Evolutionary conservation across 495 filamentous ascomycete genomes (phyloP), one percentile per base, ranked within the genome.

Genomic region (Chaetomidium leptoderma): DNA sequence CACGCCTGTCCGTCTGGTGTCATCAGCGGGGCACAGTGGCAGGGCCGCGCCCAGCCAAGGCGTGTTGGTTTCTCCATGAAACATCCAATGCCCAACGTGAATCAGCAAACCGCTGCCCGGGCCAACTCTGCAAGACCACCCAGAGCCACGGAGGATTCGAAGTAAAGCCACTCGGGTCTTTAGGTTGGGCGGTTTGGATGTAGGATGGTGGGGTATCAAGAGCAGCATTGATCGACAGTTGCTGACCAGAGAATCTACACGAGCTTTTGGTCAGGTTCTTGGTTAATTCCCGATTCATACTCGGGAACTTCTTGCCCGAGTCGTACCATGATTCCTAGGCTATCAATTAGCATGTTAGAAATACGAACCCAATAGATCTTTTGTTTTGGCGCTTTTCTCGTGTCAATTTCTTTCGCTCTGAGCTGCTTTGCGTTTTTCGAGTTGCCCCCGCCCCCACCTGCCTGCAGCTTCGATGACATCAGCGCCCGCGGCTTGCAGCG

Each of bases 31-130:
- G 37, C 51, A 42, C 36, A 53, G 50, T 9, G 40, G 14, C 36
- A 19, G 32, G 16, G 54, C 43, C 7, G 40, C 35, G 54, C 43
- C 24, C 43, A 13, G 32, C 16, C 4, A 40, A n/a, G 13, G 35
- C 24, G 43, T 50, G 55, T 59, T 58, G 55, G 55, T 58, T 58
- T 59, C 48, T 53, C 8, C 27, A 40, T 16, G 51, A n/a, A n/a
- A n/a, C n/a, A n/a, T n/a, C n/a, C n/a, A n/a, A n/a, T n/a, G n/a
- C n/a, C 26, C 50, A 42, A 32, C 13, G 17, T 47, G 53, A 37
- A 37, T 45, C 53, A 46, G 30, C 53, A 33, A 35, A 14, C 14
- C 23, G n/a, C n/a, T n/a, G n/a, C n/a, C n/a, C n/a, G n/a, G n/a
- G n/a, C 43, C 4, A 14, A 4, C 6, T 45, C 6, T 26, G 42